Percentiles rank a stretch among this genome's conserved stretches.
Conservation (phyloP, 2,329 filamentous ascomycete genomes). For the Graphiopsis chlorocephala region DNA sequence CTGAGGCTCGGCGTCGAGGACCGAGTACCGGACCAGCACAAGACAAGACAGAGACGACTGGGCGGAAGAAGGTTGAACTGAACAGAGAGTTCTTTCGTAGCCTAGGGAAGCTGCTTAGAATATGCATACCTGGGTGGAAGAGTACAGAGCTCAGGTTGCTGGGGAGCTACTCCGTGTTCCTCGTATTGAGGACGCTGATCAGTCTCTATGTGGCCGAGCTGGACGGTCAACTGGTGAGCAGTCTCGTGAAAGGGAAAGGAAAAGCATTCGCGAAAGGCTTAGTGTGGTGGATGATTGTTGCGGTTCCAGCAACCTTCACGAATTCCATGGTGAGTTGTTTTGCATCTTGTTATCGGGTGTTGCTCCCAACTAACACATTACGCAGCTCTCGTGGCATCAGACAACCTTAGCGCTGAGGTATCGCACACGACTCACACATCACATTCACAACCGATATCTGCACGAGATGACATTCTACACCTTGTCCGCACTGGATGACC, state of each 20-base stretch:
- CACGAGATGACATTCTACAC: slow-evolving; percentile 98
- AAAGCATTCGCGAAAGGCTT: slow-evolving; percentile 85
- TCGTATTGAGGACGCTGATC: slow-evolving; percentile 85
- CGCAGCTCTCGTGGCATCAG: slow-evolving; percentile 89
- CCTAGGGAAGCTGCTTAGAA: slow-evolving; percentile 72
- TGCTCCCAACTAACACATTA: neutral
- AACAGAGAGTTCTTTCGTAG: slow-evolving; percentile 84
- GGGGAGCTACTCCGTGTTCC: slow-evolving; percentile 87
- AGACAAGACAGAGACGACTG: slow-evolving; percentile 34
- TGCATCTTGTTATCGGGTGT: neutral
- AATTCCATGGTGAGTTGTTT: slow-evolving; percentile 81
- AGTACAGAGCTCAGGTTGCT: slow-evolving; percentile 85
- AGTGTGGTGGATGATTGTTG: slow-evolving; percentile 98
- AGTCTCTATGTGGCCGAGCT: slow-evolving; percentile 95
- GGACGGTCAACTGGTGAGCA: slow-evolving; percentile 90
- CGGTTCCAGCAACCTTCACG: slow-evolving; percentile 92
- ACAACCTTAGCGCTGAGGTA: slow-evolving; percentile 92
- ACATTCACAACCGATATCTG: slow-evolving; percentile 93
- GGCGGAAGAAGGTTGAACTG: slow-evolving; percentile 79
- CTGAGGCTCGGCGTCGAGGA: slow-evolving; percentile 49
- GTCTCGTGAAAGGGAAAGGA: slow-evolving; percentile 83
- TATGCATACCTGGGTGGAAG: slow-evolving; percentile 86
- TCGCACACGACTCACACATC: slow-evolving; percentile 84
- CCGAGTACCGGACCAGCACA: slow-evolving; percentile 41
- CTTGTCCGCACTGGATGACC: slow-evolving; percentile 88